These are phyloP conservation scores for Aspergillus phoenicis DNA, from an alignment of 2,329 filamentous ascomycete genomes.

Conservation along the genomic window DNA sequence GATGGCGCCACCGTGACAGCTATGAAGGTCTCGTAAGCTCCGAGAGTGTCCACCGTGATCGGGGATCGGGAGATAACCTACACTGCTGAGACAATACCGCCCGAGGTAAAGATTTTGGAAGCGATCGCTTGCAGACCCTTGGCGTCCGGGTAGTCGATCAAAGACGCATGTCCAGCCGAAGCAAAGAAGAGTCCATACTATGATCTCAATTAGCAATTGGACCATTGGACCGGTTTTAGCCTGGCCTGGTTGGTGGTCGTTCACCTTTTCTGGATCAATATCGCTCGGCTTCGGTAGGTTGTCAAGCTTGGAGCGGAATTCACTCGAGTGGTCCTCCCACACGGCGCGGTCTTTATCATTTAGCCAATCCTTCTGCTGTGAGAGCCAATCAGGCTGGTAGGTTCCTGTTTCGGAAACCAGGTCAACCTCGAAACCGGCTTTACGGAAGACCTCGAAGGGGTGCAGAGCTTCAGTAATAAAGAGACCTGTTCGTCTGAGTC, in stretches of 20 bases:
- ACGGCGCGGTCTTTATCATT: constrained; percentile 33
- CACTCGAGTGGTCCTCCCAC: constrained; percentile 36
- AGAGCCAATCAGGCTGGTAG: constrained; percentile 40
- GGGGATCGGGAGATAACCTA: not conserved
- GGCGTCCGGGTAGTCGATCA: not conserved
- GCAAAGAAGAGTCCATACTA: not conserved
- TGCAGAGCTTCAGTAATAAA: not conserved
- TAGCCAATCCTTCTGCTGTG: constrained; percentile 39
- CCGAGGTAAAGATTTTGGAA: not conserved
- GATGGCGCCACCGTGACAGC: not conserved
- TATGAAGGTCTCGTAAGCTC: not conserved
- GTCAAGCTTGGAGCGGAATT: constrained; percentile 39
- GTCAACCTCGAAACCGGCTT: constrained; percentile 44
- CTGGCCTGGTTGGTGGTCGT: not conserved
- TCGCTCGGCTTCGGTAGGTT: constrained; percentile 29
- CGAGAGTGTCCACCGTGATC: not conserved
- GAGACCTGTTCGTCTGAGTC: not conserved
- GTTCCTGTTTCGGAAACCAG: constrained; percentile 45
- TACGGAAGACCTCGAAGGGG: constrained; percentile 12
- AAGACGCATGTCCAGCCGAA: not conserved
- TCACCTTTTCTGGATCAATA: not conserved
- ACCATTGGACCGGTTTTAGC: not conserved
- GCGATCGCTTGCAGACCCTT: not conserved
- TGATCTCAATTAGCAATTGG: not conserved
- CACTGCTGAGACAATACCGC: not conserved